phyloP scores from a whole-genome alignment of 2,329 filamentous ascomycete genomes.

The Coleophoma eucalyptorum region DNA sequence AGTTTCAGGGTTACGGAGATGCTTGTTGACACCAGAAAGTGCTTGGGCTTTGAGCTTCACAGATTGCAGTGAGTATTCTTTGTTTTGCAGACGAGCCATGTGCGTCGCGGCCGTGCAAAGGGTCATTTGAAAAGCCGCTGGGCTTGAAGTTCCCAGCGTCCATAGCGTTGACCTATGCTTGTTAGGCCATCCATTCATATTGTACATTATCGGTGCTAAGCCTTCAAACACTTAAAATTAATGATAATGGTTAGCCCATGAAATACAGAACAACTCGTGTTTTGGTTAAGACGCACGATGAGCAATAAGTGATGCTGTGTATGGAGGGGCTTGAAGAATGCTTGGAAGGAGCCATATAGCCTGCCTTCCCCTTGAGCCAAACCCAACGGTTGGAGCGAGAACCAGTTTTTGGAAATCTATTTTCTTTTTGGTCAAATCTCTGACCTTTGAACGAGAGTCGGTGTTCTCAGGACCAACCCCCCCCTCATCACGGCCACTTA shows the following conservation, averaged over 20 bases:
- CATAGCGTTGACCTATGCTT: not conserved
- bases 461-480: no score
- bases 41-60: not conserved
- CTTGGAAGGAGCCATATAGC: not conserved
- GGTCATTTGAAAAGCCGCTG: not conserved
- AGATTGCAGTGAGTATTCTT: not conserved
- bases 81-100: not conserved
- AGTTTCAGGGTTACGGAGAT: not conserved
- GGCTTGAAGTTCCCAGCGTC: not conserved
- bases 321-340: not conserved
- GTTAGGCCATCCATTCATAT: not conserved
- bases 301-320: not conserved
- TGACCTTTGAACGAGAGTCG: no score
- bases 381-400: not conserved
- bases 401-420: not conserved
- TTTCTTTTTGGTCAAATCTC: no score
- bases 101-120: not conserved
- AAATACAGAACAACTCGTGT: not conserved
- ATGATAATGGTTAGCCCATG: not conserved
- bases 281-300: not conserved
- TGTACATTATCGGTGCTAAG: not conserved
- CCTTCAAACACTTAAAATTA: not conserved
- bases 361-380: not conserved
- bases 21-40: not conserved
- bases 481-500: no score